phyloP scores from a whole-genome alignment of 768 basidiomycete species.

The Russula ochroleuca region DNA sequence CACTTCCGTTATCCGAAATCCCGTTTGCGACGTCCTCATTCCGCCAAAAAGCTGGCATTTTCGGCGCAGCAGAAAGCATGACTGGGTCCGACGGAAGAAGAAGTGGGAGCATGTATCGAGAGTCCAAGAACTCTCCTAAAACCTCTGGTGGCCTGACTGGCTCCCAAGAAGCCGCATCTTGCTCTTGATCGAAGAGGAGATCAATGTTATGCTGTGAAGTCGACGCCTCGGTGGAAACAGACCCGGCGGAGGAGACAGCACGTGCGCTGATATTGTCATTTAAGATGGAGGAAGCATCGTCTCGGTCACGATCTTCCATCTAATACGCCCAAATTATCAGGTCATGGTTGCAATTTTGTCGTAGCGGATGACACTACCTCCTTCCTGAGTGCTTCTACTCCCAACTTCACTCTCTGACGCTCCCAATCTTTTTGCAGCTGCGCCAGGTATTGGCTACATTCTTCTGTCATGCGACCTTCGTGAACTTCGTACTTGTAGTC shows the following conservation, averaged over 20 bases:
- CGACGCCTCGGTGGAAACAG: constrained; percentile 34
- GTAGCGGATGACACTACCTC: constrained; percentile 49
- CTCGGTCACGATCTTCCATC: constrained; percentile 66
- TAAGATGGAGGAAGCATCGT: constrained; percentile 46
- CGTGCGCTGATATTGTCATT: constrained; percentile 32
- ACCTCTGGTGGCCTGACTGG: constrained; percentile 74
- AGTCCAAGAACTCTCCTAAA: constrained; percentile 88
- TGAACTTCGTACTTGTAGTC: constrained; percentile 94
- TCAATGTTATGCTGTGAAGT: constrained; percentile 61
- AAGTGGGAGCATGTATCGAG: constrained; percentile 87
- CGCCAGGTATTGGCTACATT: constrained; percentile 89
- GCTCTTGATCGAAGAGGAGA: constrained; percentile 66
- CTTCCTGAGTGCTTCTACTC: constrained; percentile 78
- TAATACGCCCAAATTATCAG: constrained; percentile 31
- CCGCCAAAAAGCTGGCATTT: constrained; percentile 39
- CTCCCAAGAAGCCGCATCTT: constrained; percentile 68
- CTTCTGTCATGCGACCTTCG: constrained; percentile 89
- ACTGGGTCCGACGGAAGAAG: constrained; percentile 78
- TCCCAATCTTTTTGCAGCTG: constrained; percentile 99
- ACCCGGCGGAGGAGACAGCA: constrained; percentile 29
- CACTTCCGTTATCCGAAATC: constrained; percentile 32
- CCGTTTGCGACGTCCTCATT: constrained; percentile 34
- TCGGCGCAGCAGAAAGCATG: constrained; percentile 66
- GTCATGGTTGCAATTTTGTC: neutral
- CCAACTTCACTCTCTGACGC: constrained; percentile 77